Base-by-base conservation (phyloP, 371 early-diverging fungal genomes). In the Syncephalis fuscata region DNA sequence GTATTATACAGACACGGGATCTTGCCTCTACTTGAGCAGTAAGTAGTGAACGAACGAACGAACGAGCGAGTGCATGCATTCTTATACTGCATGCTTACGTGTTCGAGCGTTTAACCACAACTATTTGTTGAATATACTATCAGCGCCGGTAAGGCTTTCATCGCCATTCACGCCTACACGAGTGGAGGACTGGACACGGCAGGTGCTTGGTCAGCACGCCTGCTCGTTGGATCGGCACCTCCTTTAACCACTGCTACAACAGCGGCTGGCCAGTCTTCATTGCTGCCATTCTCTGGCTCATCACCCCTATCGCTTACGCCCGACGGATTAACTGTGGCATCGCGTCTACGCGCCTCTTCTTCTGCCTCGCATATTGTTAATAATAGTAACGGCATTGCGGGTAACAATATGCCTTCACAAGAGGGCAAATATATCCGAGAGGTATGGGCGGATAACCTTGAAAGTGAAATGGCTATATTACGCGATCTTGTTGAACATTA, bases 371-470 rank as follows among this genome's bases (percentile, higher is more conserved):
- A n/a, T n/a, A n/a, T n/a, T n/a, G n/a, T n/a, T n/a, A n/a, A n/a
- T n/a, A n/a, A n/a, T n/a, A n/a, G n/a, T n/a, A n/a, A n/a, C n/a
- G n/a, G n/a, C n/a, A n/a, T n/a, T n/a, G n/a, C n/a, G n/a, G n/a
- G n/a, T n/a, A n/a, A n/a, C n/a, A n/a, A n/a, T n/a, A 65, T 65
- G 65, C 61, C 61, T 16, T 54, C 55, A 37, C 58, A 56, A 3
- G 69, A 69, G 43, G 52, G 60, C 53, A 71, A 73, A 52, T 71
- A 76, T 51, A 88, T 88, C 49, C 71, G 76, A 56, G 87, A 95
- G 62, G 96, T 95, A 44, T 95, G 99, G 99, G 93, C 87, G 39
- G 80, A 86, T 56, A 99, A 97, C 66, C 68, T 99, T 45, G 93
- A 95, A 57, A 78, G 82, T 47, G 99, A 98, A 68, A 89, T 99